Evolutionary conservation across 2,329 filamentous ascomycete species (phyloP), one percentile per base, ranked within the genome.

Genomic region (Dactylellina sp.): DNA sequence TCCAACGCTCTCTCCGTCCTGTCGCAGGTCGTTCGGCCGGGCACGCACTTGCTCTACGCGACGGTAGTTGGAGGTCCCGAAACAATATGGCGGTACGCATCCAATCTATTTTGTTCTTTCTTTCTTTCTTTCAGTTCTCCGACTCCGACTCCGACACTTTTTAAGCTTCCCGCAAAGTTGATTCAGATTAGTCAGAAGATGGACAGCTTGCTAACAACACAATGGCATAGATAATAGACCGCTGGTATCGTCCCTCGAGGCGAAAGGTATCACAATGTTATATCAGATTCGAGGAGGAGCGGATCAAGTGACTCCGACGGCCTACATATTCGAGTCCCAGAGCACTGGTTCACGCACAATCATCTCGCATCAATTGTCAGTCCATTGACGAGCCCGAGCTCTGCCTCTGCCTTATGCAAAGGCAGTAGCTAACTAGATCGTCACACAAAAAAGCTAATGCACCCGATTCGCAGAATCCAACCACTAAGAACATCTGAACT

Each of bases 1-100:
- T 86, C 88, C 22, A 93, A 93, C 79, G 86, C 87, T 2, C 84
- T 92, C 35, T 85, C 92, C 79, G 89, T 93, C 7, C 82, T 93
- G 24, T 84, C 87, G 75, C 89, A 92, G 79, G 84, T 91, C 16
- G 78, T 88, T 39, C 39, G 52, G 44, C 47, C 61, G 32, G 32
- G 32, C 18, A 74, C 70, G 1, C 61, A 62, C 60, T 60, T 74
- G 22, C 47, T 74, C 16, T 74, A 74, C n/a, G 70, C 70, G 37
- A 74, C 70, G 12, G 70, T 55, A n/a, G 70, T 74, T n/a, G 70
- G 70, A 47, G 70, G 70, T 11, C 28, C 70, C 18, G 70, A 74
- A 25, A 28, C 53, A 11, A 66, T 57, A 16, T 74, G 70, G 70
- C 61, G 70, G 70, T 74, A 49, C 56, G 66, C 28, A 32, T n/a